Base-by-base conservation (phyloP, 176 grass and related monocot genomes). In the Musa itinerans region DNA sequence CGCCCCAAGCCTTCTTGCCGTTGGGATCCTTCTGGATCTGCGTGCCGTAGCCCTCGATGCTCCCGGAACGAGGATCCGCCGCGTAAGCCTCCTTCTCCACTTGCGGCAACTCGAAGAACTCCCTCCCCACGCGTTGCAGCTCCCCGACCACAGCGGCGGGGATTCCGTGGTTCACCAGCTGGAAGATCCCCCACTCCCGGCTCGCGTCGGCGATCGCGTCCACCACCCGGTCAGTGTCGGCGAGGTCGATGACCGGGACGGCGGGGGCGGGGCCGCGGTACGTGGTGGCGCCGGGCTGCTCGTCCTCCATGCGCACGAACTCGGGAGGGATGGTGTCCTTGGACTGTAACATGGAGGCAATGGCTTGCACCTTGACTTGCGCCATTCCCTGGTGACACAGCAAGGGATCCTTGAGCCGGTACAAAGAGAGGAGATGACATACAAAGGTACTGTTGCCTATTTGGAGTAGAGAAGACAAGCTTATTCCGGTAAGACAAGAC, bases 111-210 rank as follows among this genome's bases (percentile, higher is more conserved):
- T 87, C 77, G 74, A 97, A 97, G 79, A 93, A 97, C 50, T 74
- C 85, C 50, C 65, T 72, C 12, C 93, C 93, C 0, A 90, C 93
- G 65, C 85, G 80, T 83, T 97, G 90, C 81, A 97, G 70, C 79
- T 88, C 85, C 22, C 78, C 70, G 4, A 97, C 22, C 80, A 80
- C 83, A 34, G 24, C 53, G 0, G 19, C 4, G 2, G 93, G 90
- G 52, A 93, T 89, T 56, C 90, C 85, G 77, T 97, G 93, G 79
- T 90, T 88, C 54, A 92, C 83, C 74, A 85, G 62, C 85, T 90
- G 90, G 73, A 97, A 92, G 1, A 97, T 82, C 1, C 90, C 93
- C 90, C 93, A 96, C 51, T 88, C 87, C 1, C 57, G 25, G 54
- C 83, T 83, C 10, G 90, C 90, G 0, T 2, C 80, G 24, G 11